These are phyloP conservation scores for Pestalotiopsis sp. DNA, from an alignment of 2,329 filamentous ascomycete genomes.

Conservation along the genomic window DNA sequence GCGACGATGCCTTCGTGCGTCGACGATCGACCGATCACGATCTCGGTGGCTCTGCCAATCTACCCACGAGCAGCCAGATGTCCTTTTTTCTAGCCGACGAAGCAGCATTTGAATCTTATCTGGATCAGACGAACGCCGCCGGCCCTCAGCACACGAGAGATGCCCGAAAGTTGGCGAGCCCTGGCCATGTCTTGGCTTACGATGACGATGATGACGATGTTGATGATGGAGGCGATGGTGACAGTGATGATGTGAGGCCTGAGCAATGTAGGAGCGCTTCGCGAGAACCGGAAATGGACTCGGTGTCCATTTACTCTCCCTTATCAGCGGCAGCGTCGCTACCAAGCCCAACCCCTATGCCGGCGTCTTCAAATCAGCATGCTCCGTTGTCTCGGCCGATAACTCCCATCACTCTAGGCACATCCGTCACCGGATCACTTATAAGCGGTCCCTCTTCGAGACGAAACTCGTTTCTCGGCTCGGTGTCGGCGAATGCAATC, in stretches of 20 bases:
- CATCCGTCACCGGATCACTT: constrained; percentile 42
- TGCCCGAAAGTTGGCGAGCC: constrained; percentile 28
- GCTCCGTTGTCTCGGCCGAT: constrained; percentile 44
- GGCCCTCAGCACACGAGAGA: constrained; percentile 30
- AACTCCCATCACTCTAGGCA: constrained; percentile 47
- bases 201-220: constrained; percentile 22
- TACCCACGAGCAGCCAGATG: constrained; percentile 45
- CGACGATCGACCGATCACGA: constrained; percentile 42
- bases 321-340: constrained; percentile 32
- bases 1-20: constrained; percentile 45
- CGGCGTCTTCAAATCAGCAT: constrained; percentile 31
- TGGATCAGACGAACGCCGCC: constrained; percentile 31
- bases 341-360: constrained; percentile 34
- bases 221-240: neutral
- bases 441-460: constrained; percentile 56
- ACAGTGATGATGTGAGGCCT: constrained; percentile 25
- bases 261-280: constrained; percentile 19
- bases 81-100: constrained; percentile 56
- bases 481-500: constrained; percentile 46
- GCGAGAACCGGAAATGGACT: constrained; percentile 18
- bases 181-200: constrained; percentile 13
- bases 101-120: constrained; percentile 45
- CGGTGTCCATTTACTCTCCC: constrained; percentile 27
- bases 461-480: constrained; percentile 52
- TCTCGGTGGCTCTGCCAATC: constrained; percentile 30